These are phyloP conservation scores for Xylaria palmicola DNA, from an alignment of 495 filamentous ascomycete species.

Conservation along the genomic window DNA sequence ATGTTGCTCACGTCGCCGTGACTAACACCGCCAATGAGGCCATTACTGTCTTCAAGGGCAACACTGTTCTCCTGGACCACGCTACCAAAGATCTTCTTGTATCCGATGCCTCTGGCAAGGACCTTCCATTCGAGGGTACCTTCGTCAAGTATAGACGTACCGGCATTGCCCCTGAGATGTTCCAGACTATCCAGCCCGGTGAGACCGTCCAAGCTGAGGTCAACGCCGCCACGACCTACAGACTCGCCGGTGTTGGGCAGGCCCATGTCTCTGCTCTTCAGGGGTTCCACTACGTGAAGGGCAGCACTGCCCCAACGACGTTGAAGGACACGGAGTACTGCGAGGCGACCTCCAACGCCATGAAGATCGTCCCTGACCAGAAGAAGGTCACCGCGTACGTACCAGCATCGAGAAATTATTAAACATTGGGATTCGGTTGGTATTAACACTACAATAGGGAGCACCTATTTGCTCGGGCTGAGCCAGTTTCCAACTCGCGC, in stretches of 20 bases:
- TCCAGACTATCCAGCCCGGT: slow-evolving; percentile 29
- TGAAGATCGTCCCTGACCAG: slow-evolving; percentile 26
- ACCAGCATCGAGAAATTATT: not conserved
- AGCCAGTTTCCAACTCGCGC: slow-evolving; percentile 16
- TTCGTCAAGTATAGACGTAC: slow-evolving; percentile 30
- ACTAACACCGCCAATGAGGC: slow-evolving; percentile 31
- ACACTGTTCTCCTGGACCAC: slow-evolving; percentile 29
- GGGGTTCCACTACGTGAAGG: slow-evolving; percentile 28
- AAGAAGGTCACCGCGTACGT: slow-evolving; percentile 21
- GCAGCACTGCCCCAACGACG: slow-evolving; percentile 22
- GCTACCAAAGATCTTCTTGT: slow-evolving; percentile 29
- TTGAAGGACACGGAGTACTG: slow-evolving; percentile 20
- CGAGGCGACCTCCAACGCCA: slow-evolving; percentile 20
- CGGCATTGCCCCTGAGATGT: slow-evolving; percentile 21
- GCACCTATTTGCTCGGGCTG: slow-evolving; percentile 16
- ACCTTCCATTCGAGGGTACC: slow-evolving; percentile 27
- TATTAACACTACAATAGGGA: slow-evolving; percentile 15
- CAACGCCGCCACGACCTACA: slow-evolving; percentile 28
- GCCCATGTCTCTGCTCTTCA: slow-evolving; percentile 25
- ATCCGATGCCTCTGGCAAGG: slow-evolving; percentile 22
- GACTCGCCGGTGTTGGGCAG: slow-evolving; percentile 19
- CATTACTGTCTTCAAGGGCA: slow-evolving; percentile 32
- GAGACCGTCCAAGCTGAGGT: slow-evolving; percentile 25
- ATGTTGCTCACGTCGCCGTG: slow-evolving; percentile 29
- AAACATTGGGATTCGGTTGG: not conserved